Evolutionary conservation across 1,284 basidiomycete species (phyloP).

Genomic region (Xanthoconium separans): DNA sequence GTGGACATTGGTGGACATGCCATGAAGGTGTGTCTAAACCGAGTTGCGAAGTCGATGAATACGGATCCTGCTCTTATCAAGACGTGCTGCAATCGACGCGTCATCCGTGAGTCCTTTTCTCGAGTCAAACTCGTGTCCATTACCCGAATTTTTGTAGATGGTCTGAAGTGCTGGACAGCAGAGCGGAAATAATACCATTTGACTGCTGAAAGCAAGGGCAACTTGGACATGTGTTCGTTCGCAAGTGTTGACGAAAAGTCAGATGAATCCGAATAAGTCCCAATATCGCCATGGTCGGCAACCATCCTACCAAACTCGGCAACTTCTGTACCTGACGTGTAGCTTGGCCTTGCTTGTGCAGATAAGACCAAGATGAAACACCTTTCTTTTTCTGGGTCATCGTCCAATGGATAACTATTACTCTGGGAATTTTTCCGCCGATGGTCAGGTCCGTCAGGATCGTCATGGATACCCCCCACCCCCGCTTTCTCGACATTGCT

Average conservation of each 20-base stretch:
- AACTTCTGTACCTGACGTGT: not conserved
- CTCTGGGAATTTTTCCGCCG: not conserved
- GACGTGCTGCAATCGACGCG: not conserved
- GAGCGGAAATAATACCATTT: not conserved
- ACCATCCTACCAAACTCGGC: not conserved
- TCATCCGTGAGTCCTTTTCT: not conserved
- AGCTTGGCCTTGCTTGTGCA: not conserved
- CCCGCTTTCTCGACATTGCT: not conserved
- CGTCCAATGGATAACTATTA: not conserved
- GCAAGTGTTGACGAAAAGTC: not conserved
- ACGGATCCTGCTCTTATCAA: not conserved
- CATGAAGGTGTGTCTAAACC: slow-evolving; percentile 5
- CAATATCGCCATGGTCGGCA: not conserved
- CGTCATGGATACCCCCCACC: not conserved
- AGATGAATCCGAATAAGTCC: not conserved
- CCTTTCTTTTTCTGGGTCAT: not conserved
- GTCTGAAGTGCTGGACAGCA: not conserved
- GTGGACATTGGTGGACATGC: not conserved
- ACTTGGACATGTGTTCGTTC: not conserved
- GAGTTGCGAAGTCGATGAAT: not conserved
- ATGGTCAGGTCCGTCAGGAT: not conserved
- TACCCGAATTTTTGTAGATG: not conserved
- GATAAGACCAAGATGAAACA: too few relatives aligned
- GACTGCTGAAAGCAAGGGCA: not conserved
- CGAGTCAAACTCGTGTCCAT: not conserved